phyloP scores from a whole-genome alignment of 1,284 basidiomycete genomes.

The Cutaneotrichosporon cyanovorans region DNA sequence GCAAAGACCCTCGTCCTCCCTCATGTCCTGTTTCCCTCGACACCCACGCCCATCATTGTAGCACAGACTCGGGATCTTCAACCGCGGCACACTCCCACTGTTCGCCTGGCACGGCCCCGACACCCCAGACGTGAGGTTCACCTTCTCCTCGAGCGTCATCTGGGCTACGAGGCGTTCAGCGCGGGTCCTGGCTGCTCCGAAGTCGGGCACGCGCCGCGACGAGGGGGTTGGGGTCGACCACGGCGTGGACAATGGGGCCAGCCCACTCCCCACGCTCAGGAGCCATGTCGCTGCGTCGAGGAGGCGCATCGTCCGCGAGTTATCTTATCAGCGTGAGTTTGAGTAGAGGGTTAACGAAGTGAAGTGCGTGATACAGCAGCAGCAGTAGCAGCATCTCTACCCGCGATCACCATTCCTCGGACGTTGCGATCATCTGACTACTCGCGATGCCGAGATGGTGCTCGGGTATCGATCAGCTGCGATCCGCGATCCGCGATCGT shows the following conservation, averaged over 20 bases:
- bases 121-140: conserved; percentile 37
- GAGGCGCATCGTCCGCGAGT: not conserved
- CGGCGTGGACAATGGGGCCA: not conserved
- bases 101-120: conserved; percentile 59
- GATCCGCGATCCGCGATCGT: too few relatives aligned
- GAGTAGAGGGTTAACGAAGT: too few relatives aligned
- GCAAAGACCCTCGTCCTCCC: not conserved
- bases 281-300: not conserved
- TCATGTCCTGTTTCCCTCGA: too few relatives aligned
- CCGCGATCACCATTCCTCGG: too few relatives aligned
- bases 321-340: too few relatives aligned
- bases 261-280: not conserved
- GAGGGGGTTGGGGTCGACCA: not conserved
- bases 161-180: conserved; percentile 42
- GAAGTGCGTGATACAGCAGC: not conserved
- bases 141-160: conserved; percentile 48
- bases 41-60: conserved; percentile 52
- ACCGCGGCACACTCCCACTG: conserved; percentile 46
- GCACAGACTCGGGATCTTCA: conserved; percentile 57
- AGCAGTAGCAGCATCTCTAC: too few relatives aligned
- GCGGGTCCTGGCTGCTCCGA: conserved; percentile 28
- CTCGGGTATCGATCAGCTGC: too few relatives aligned
- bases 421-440: too few relatives aligned
- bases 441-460: too few relatives aligned
- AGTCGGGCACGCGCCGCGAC: too few relatives aligned